Percentiles rank a stretch among this genome's conserved stretches.
phyloP scores from a whole-genome alignment of 2,329 filamentous ascomycete genomes.

The Diaporthe capsici region DNA sequence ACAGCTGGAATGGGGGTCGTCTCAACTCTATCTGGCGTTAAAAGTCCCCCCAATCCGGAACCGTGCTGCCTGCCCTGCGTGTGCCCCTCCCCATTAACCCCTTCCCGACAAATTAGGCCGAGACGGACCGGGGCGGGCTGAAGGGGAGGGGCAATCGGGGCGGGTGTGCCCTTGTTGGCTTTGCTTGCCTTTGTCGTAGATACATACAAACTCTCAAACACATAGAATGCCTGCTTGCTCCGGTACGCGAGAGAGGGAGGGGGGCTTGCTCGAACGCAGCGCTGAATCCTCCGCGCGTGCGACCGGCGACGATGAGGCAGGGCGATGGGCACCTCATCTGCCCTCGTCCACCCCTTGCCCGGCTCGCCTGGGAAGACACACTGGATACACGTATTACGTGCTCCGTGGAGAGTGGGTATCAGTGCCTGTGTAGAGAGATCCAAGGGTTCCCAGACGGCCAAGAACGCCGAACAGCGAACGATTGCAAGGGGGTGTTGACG shows the following conservation, averaged over 20 bases:
- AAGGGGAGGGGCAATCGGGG: neutral
- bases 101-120: slow-evolving; percentile 27
- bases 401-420: neutral
- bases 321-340: slow-evolving; percentile 7
- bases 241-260: neutral
- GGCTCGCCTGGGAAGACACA: neutral
- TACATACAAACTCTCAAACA: neutral
- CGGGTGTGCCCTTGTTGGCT: neutral
- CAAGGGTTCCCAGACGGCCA: slow-evolving; percentile 15
- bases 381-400: slow-evolving; percentile 26
- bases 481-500: neutral
- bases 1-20: slow-evolving; percentile 24
- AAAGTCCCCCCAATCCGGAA: slow-evolving; percentile 23
- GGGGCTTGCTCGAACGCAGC: neutral
- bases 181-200: neutral
- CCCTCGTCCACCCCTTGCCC: neutral
- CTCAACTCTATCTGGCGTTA: slow-evolving; percentile 30
- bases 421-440: neutral
- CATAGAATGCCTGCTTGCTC: neutral
- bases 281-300: slow-evolving; percentile 26
- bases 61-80: neutral
- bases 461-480: slow-evolving; percentile 17
- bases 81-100: neutral
- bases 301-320: neutral
- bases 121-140: slow-evolving; percentile 29